Evolutionary conservation across 1,139 yeast species (phyloP).

Genomic region (Lodderomyces orthopsilosis): DNA sequence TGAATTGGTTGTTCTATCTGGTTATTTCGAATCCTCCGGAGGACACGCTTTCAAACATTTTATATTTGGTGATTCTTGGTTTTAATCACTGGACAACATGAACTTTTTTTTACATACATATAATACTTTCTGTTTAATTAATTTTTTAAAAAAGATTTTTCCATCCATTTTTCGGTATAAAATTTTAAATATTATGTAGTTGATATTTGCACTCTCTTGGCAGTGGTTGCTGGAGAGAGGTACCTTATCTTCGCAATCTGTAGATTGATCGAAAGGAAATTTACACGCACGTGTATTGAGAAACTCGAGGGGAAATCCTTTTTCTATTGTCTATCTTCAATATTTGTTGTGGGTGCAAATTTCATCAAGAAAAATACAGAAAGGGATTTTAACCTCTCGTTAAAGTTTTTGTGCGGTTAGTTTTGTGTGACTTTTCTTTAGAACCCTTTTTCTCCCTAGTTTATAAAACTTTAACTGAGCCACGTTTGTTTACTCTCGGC

Average conservation of each 20-base stretch:
- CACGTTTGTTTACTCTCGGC: too few species aligned
- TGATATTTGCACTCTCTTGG: too few species aligned
- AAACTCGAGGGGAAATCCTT: too few species aligned
- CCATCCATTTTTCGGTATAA: neutral
- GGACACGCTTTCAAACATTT: neutral
- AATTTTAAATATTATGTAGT: too few species aligned
- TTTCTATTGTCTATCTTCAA: too few species aligned
- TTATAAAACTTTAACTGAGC: too few species aligned
- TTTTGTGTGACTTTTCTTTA: neutral
- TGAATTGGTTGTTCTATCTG: too few species aligned
- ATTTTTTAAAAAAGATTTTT: neutral
- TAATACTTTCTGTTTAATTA: neutral
- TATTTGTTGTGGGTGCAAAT: too few species aligned
- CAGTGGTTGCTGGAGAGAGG: neutral
- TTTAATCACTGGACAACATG: neutral
- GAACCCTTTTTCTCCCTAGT: neutral
- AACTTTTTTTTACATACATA: neutral
- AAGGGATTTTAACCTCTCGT: too few species aligned
- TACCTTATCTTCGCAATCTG: neutral
- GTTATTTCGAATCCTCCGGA: too few species aligned
- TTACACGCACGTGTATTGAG: too few species aligned
- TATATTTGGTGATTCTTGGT: neutral
- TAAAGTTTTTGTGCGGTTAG: neutral
- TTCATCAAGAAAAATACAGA: too few species aligned
- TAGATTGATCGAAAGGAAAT: neutral